Evolutionary conservation across 1,139 yeast genomes (phyloP).

Genomic region (Yamadazyma aaseri): DNA sequence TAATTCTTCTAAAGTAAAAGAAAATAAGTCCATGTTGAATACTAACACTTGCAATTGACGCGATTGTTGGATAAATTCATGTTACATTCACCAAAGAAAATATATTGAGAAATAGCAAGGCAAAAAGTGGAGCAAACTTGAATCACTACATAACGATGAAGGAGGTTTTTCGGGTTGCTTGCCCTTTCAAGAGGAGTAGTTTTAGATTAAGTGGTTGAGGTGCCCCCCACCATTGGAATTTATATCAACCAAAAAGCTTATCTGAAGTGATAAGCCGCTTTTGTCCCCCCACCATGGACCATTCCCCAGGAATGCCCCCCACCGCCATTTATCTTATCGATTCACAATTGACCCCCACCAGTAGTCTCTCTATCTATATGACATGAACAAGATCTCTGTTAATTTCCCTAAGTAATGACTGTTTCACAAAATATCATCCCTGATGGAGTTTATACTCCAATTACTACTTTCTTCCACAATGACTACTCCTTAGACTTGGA

Average conservation of each 20-base stretch:
- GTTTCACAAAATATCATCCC: slow-evolving; percentile 12
- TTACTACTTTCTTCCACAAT: slow-evolving; percentile 49
- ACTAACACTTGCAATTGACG: background rate
- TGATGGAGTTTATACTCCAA: slow-evolving; percentile 45
- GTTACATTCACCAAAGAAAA: too few species aligned
- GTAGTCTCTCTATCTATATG: background rate
- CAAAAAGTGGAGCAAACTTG: too few species aligned
- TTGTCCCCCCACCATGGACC: background rate
- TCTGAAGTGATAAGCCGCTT: too few species aligned
- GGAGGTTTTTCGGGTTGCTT: too few species aligned
- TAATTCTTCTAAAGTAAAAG: slow-evolving; percentile 13
- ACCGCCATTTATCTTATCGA: slow-evolving; percentile 1
- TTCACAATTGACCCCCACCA: background rate
- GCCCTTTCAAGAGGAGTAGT: too few species aligned
- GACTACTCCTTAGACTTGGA: slow-evolving; percentile 40
- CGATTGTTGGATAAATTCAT: too few species aligned
- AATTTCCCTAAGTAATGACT: slow-evolving; percentile 11
- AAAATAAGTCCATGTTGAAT: slow-evolving; percentile 6
- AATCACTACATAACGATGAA: too few species aligned
- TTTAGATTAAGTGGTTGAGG: too few species aligned
- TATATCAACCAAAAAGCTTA: background rate
- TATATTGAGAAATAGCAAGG: too few species aligned
- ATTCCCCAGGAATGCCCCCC: slow-evolving; percentile 2
- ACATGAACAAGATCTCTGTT: too few species aligned
- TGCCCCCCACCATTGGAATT: background rate